Conservation (phyloP, 345 rosid genomes). For the Aethionema arabicum region DNA sequence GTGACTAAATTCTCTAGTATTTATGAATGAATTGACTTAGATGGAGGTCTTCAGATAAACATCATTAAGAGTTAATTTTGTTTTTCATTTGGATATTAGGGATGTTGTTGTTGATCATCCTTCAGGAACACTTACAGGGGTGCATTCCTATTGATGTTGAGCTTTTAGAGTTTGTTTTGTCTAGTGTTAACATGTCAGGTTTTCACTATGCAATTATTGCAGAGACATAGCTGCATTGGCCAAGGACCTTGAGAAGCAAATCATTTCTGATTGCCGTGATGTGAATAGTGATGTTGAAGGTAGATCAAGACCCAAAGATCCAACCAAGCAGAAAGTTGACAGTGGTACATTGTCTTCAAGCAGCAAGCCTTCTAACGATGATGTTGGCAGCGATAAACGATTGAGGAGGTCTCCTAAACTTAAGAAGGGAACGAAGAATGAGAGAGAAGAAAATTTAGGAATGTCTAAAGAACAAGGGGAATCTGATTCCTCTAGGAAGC, state of each 20-base stretch:
- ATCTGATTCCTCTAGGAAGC: constrained; percentile 17
- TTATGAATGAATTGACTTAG: neutral
- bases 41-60: neutral
- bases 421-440: constrained; percentile 27
- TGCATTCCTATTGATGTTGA: neutral
- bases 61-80: neutral
- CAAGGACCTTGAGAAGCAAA: constrained; percentile 28
- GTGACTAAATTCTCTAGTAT: neutral
- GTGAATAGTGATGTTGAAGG: constrained; percentile 1
- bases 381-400: constrained; percentile 12
- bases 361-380: constrained; percentile 5
- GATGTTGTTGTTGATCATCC: neutral
- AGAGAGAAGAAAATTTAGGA: constrained; percentile 19
- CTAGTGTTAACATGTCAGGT: neutral
- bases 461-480: constrained; percentile 13
- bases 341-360: constrained; percentile 23
- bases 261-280: constrained; percentile 27
- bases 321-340: constrained; percentile 31
- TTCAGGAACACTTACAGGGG: neutral
- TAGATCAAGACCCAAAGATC: constrained; percentile 1
- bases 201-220: neutral
- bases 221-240: constrained; percentile 31
- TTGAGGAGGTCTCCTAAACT: constrained; percentile 44
- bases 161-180: neutral
- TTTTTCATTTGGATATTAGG: neutral